phyloP scores from a whole-genome alignment of 1,284 basidiomycete genomes.

The Moesziomyces sp. region DNA sequence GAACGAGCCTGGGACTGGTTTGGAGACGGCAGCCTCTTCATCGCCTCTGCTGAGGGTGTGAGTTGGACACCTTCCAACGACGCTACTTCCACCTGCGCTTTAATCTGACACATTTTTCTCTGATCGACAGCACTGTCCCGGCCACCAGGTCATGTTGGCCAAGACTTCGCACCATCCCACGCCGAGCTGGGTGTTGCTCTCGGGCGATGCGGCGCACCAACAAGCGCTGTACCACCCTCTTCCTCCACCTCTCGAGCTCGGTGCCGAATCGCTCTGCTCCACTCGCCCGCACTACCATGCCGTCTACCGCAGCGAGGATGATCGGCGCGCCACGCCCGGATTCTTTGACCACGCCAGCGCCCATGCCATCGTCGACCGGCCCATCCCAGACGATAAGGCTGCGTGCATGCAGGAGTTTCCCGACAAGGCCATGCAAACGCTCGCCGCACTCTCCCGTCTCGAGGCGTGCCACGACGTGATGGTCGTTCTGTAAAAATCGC shows the following conservation, averaged over 20 bases:
- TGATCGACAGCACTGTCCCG: slow-evolving; percentile 18
- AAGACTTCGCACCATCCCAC: slow-evolving; percentile 1
- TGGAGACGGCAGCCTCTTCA: slow-evolving; percentile 14
- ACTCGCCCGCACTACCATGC: background rate
- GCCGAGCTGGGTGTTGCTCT: slow-evolving; percentile 13
- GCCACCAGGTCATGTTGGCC: slow-evolving; percentile 18
- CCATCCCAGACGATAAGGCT: slow-evolving; percentile 7
- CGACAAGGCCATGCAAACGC: slow-evolving; percentile 15
- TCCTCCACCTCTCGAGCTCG: slow-evolving; percentile 17
- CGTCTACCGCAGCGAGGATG: slow-evolving; percentile 2
- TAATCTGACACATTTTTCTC: too few relatives aligned
- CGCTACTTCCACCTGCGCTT: background rate
- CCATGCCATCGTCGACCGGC: slow-evolving; percentile 5
- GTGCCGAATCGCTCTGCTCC: slow-evolving; percentile 7
- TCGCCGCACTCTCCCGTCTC: slow-evolving; percentile 11
- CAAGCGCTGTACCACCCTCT: slow-evolving; percentile 29
- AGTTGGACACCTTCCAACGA: slow-evolving; percentile 14
- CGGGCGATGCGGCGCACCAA: slow-evolving; percentile 24
- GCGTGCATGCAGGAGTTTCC: slow-evolving; percentile 31
- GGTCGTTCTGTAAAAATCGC: slow-evolving; percentile 19
- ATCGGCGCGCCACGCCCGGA: slow-evolving; percentile 18
- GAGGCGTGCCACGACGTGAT: slow-evolving; percentile 26
- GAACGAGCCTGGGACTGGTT: slow-evolving; percentile 24
- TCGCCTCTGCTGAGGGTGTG: slow-evolving; percentile 20
- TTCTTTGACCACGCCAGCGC: slow-evolving; percentile 17